Evolutionary conservation across 306 rosid genomes (phyloP).

Genomic region (Fagus crenata): DNA sequence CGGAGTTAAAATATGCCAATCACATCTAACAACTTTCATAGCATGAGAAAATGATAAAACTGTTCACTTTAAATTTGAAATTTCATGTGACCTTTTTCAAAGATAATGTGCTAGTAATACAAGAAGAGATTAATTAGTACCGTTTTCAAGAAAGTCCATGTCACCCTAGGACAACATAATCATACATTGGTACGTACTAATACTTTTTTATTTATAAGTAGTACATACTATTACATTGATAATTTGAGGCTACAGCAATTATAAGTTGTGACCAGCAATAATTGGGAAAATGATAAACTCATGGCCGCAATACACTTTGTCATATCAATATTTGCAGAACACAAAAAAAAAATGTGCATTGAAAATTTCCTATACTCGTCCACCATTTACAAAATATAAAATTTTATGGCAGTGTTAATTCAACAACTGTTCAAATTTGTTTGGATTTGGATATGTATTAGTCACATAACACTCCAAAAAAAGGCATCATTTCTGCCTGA

Average conservation of each 20-base stretch:
- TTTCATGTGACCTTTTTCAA: not conserved
- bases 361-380: not conserved
- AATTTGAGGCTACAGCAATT: not conserved
- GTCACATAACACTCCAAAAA: not conserved
- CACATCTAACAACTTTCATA: not conserved
- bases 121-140: not conserved
- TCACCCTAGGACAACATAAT: not conserved
- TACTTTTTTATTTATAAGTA: too few relatives aligned
- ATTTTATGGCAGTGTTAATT: not conserved
- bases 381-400: not conserved
- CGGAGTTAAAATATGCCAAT: not conserved
- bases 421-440: not conserved
- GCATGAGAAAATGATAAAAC: not conserved
- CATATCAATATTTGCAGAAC: not conserved
- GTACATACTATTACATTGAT: not conserved
- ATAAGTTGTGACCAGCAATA: not conserved
- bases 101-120: not conserved
- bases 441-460: not conserved
- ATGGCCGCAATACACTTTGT: not conserved
- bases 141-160: not conserved
- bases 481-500: not conserved
- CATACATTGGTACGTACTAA: not conserved
- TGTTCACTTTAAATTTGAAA: slow-evolving; percentile 2
- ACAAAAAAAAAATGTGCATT: not conserved
- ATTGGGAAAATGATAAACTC: not conserved